Evolutionary conservation across 768 basidiomycete species (phyloP).

Genomic region (Podaxis rugospora): DNA sequence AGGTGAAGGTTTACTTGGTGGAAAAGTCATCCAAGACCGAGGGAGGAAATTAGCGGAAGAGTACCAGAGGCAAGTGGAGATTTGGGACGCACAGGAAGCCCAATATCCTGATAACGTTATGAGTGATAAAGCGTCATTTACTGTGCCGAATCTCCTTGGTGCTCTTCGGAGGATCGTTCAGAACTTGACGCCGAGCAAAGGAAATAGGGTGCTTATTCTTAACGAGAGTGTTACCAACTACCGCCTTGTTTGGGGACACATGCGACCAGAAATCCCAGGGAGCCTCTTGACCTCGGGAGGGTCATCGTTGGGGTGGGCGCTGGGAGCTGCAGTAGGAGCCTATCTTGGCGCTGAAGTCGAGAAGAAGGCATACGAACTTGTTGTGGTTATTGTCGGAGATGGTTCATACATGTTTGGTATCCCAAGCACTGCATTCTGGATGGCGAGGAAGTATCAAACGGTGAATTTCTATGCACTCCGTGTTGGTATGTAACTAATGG

Average conservation of each 20-base stretch:
- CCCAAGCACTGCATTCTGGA: conserved; percentile 68
- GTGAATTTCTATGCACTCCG: conserved; percentile 28
- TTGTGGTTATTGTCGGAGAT: conserved; percentile 61
- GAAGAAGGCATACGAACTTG: conserved; percentile 41
- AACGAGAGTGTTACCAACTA: conserved; percentile 66
- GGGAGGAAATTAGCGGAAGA: conserved; percentile 4
- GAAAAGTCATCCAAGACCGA: conserved; percentile 9
- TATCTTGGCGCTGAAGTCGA: conserved; percentile 36
- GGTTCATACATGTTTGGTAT: conserved; percentile 66
- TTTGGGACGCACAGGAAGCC: conserved; percentile 1
- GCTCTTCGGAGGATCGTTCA: conserved; percentile 39
- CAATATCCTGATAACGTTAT: background rate
- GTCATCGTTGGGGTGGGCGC: conserved; percentile 63
- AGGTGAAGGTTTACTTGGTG: conserved; percentile 19
- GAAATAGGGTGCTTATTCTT: conserved; percentile 39
- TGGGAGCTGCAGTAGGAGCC: conserved; percentile 63
- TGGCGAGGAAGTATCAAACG: conserved; percentile 63
- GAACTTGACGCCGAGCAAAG: conserved; percentile 33
- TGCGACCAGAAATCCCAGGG: conserved; percentile 48
- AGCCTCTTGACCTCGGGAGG: conserved; percentile 55
- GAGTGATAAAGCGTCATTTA: conserved; percentile 18
- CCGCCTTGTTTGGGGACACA: conserved; percentile 50
- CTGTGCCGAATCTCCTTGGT: conserved; percentile 45
- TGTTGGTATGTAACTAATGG: background rate
- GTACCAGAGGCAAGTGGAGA: background rate